These are phyloP conservation scores for Lachnellula hyalina DNA, from an alignment of 2,329 filamentous ascomycete genomes.

Conservation along the genomic window DNA sequence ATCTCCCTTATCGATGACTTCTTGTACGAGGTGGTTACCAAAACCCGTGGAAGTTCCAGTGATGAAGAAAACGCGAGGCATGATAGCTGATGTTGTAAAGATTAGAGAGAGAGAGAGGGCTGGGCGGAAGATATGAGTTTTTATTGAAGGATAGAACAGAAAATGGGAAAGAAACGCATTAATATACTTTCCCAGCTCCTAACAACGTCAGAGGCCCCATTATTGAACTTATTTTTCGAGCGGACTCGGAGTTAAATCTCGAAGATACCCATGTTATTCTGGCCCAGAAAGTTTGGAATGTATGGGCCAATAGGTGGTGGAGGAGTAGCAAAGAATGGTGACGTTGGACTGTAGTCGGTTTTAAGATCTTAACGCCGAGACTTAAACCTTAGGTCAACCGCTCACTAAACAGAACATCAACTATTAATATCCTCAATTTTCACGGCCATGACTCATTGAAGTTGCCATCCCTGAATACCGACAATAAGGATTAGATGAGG, in stretches of 20 bases:
- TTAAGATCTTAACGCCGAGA: too few relatives aligned
- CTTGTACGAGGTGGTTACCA: constrained; percentile 37
- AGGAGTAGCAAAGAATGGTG: too few relatives aligned
- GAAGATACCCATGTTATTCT: too few relatives aligned
- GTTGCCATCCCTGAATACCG: too few relatives aligned
- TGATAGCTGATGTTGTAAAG: constrained; percentile 7
- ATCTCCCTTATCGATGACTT: constrained; percentile 38
- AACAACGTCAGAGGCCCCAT: background rate
- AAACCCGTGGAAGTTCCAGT: constrained; percentile 46
- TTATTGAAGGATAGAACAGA: background rate
- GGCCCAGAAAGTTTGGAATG: too few relatives aligned
- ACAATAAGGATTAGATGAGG: too few relatives aligned
- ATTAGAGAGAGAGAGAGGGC: background rate
- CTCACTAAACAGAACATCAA: too few relatives aligned
- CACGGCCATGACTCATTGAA: too few relatives aligned
- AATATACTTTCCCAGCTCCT: background rate
- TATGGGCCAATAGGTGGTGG: too few relatives aligned
- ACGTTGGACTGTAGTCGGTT: too few relatives aligned
- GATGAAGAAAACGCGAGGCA: constrained; percentile 40
- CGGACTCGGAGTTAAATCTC: background rate
- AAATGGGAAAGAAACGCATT: background rate
- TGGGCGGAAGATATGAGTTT: background rate
- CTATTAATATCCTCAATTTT: too few relatives aligned
- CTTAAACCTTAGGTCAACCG: too few relatives aligned
- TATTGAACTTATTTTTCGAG: background rate